These are phyloP conservation scores for Aurantiochytrium sp. DNA, from an alignment of 108 stramenopile genomes.

Conservation along the genomic window DNA sequence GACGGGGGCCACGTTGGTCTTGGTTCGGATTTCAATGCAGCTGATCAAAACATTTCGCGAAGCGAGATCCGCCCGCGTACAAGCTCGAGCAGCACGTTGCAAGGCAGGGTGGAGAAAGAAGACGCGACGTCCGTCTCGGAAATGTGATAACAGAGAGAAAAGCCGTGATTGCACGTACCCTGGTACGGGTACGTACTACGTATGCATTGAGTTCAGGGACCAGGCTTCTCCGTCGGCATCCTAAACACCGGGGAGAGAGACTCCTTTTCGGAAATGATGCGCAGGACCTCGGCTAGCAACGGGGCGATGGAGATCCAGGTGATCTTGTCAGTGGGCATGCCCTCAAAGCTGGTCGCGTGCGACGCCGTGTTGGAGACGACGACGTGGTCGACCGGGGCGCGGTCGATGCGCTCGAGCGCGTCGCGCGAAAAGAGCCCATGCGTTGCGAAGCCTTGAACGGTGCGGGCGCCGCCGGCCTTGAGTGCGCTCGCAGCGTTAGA, in stretches of 20 bases:
- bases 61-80: too few relatives aligned
- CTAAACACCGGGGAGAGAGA: not conserved
- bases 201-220: too few relatives aligned
- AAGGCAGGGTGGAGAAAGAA: too few relatives aligned
- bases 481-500: not conserved
- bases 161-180: too few relatives aligned
- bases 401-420: conserved; percentile 15
- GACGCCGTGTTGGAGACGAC: conserved; percentile 35
- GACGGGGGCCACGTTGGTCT: too few relatives aligned
- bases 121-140: too few relatives aligned
- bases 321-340: not conserved
- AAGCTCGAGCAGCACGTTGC: too few relatives aligned
- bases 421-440: conserved; percentile 38
- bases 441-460: conserved; percentile 36
- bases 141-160: too few relatives aligned
- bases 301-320: conserved; percentile 20
- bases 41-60: too few relatives aligned
- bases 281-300: conserved; percentile 20
- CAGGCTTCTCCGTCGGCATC: not conserved
- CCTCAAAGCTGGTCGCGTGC: not conserved
- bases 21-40: too few relatives aligned
- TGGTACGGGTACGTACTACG: too few relatives aligned
- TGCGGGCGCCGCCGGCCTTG: conserved; percentile 32
- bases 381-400: conserved; percentile 24
- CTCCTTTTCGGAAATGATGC: conserved; percentile 6